phyloP scores from a whole-genome alignment of 2,329 filamentous ascomycete species.

The Cytospora paraplurivora region DNA sequence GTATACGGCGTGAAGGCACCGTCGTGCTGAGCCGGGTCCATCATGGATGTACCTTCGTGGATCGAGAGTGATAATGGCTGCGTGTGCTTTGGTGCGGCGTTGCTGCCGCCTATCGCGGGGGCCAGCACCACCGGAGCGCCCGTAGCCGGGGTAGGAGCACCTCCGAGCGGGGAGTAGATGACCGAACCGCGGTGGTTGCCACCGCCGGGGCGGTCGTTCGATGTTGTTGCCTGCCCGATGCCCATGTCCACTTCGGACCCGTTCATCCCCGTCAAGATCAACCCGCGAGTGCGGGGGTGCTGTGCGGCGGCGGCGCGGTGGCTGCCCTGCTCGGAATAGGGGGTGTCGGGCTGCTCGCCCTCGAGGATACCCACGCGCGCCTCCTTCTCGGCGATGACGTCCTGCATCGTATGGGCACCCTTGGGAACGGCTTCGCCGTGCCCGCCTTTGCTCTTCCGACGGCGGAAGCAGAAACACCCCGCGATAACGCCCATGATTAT shows the following conservation, averaged over 20 bases:
- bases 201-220: neutral
- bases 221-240: conserved; percentile 9
- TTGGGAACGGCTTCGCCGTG: conserved; percentile 17
- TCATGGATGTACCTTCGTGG: conserved; percentile 12
- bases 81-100: conserved; percentile 24
- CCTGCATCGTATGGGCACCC: conserved; percentile 33
- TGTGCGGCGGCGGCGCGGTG: conserved; percentile 17
- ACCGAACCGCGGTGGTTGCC: conserved; percentile 15
- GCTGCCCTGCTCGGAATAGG: conserved; percentile 47
- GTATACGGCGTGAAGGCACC: conserved; percentile 39
- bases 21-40: conserved; percentile 26
- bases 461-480: conserved; percentile 49
- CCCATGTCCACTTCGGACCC: conserved; percentile 15
- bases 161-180: conserved; percentile 19
- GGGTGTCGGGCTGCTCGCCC: conserved; percentile 45
- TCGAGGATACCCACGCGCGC: conserved; percentile 38
- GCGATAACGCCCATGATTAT: conserved; percentile 42
- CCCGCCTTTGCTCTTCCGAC: conserved; percentile 11
- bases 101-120: conserved; percentile 14
- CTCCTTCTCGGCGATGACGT: conserved; percentile 52
- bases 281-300: conserved; percentile 14
- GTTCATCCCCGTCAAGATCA: conserved; percentile 19
- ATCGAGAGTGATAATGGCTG: neutral
- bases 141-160: conserved; percentile 29
- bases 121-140: conserved; percentile 4